These are phyloP conservation scores for Teratosphaeria epicoccoides DNA, from an alignment of 2,329 filamentous ascomycete genomes.

Conservation along the genomic window DNA sequence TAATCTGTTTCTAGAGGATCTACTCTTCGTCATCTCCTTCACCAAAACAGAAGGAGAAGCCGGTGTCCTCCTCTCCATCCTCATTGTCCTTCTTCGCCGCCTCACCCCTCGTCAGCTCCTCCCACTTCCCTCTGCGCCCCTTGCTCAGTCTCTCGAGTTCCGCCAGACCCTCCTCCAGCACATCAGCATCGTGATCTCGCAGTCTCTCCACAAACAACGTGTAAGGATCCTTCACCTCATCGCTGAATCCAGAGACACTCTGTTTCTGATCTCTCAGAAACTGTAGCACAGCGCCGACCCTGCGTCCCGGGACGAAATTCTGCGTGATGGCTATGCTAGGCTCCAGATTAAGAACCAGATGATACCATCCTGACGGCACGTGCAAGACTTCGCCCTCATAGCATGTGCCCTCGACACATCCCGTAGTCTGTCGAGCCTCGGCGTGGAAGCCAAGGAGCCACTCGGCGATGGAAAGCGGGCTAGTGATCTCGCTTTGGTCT, in stretches of 20 bases:
- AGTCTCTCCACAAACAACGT: conserved; percentile 63
- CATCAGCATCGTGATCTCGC: conserved; percentile 49
- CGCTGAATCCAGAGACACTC: conserved; percentile 77
- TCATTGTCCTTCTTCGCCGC: conserved; percentile 33
- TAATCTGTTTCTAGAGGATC: conserved; percentile 11
- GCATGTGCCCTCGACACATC: conserved; percentile 80
- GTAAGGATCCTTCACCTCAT: conserved; percentile 61
- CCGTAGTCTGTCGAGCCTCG: conserved; percentile 63
- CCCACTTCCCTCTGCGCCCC: conserved; percentile 76
- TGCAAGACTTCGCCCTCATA: conserved; percentile 75
- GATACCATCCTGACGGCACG: conserved; percentile 94
- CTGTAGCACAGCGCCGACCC: conserved; percentile 62
- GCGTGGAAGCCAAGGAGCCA: conserved; percentile 86
- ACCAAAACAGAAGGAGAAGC: conserved; percentile 52
- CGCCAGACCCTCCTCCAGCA: conserved; percentile 55
- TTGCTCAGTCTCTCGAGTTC: conserved; percentile 53
- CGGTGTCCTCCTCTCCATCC: conserved; percentile 40
- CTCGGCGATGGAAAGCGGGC: conserved; percentile 89
- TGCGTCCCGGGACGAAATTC: conserved; percentile 76
- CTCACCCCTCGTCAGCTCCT: conserved; percentile 52
- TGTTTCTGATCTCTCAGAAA: conserved; percentile 75
- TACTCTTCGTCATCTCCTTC: conserved; percentile 37
- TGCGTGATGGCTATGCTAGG: conserved; percentile 82
- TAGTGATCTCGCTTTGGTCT: conserved; percentile 87
- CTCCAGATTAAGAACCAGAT: conserved; percentile 84